Base-by-base conservation (phyloP, 179 eudicot genomes). In the Spinacia oleracea region DNA sequence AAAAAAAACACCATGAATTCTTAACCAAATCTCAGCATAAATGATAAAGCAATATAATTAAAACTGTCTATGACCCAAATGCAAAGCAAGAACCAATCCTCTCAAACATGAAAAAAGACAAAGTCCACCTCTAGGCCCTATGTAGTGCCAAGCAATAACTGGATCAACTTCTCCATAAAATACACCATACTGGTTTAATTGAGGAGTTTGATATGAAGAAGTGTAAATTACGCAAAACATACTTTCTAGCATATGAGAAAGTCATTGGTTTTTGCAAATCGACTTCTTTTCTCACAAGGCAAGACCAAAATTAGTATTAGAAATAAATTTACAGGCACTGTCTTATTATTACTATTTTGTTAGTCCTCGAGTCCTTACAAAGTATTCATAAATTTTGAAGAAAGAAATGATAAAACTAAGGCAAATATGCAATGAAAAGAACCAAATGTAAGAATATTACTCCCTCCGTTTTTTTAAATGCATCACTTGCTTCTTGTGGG, bases 121-220 rank as follows among this genome's bases (percentile, higher is more conserved):
- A 35, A 38, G 23, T 29, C 25, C 74, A 70, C 34, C 21, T 12
- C 14, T 69, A 5, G 73, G 50, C 73, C 38, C 45, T 9, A 23
- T 45, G 10, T 16, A 29, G 11, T 12, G 38, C 40, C 40, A 46
- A 70, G 29, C 74, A 48, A 12, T 34, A 70, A 14, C 23, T 46
- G 12, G 15, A 65, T 23, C 11, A 32, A 15, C 5, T 32, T 5
- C n/a, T 65, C 34, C 34, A 58, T 4, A 27, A 27, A 60, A 35
- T 5, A n/a, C n/a, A n/a, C n/a, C n/a, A n/a, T n/a, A n/a, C 34
- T 60, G n/a, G 9, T 32, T 31, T 4, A 32, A 12, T 64, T 34
- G 35, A 20, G 14, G 70, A 35, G n/a, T 35, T 65, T 68, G 32
- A 40, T 43, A n/a, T 38, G 70, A 66, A n/a, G 51, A 68, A 68